These are phyloP conservation scores for Striga asiatica DNA, from an alignment of 257 asterid species.

Conservation along the genomic window DNA sequence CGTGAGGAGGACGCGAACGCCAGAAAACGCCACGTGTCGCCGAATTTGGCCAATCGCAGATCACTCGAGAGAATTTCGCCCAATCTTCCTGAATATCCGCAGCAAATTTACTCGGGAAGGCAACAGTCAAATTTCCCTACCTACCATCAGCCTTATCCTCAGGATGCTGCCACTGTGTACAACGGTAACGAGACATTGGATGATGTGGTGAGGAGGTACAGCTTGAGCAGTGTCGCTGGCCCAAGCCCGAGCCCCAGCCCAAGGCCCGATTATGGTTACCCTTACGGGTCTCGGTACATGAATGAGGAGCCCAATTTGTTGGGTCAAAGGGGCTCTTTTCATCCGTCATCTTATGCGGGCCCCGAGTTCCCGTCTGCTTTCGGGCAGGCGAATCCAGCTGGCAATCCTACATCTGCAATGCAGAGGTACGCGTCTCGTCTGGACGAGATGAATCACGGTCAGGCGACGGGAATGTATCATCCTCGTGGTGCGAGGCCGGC, in stretches of 20 bases:
- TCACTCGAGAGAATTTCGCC: slow-evolving; percentile 1
- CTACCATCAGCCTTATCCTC: slow-evolving; percentile 17
- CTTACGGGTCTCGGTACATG: too few species aligned
- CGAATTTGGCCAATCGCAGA: slow-evolving; percentile 7
- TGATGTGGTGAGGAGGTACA: slow-evolving; percentile 22
- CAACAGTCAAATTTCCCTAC: slow-evolving; percentile 21
- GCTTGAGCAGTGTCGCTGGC: slow-evolving; percentile 11
- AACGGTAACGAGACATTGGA: slow-evolving; percentile 8
- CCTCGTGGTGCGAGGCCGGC: slow-evolving; percentile 17
- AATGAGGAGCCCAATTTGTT: slow-evolving; percentile 18
- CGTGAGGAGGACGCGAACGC: slow-evolving; percentile 15
- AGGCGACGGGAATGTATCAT: slow-evolving; percentile 14
- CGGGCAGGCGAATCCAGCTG: slow-evolving; percentile 13
- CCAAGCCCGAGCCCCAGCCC: slow-evolving; percentile 21
- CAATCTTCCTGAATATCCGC: slow-evolving; percentile 11
- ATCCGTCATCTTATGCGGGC: neutral
- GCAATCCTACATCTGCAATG: slow-evolving; percentile 25
- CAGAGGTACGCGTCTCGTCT: slow-evolving; percentile 46
- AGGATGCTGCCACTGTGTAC: slow-evolving; percentile 13
- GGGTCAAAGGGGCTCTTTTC: slow-evolving; percentile 9
- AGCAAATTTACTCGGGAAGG: slow-evolving; percentile 18
- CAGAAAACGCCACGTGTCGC: slow-evolving; percentile 15
- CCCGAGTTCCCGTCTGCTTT: slow-evolving; percentile 16
- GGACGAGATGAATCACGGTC: slow-evolving; percentile 30
- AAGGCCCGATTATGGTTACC: slow-evolving; percentile 20